Evolutionary conservation across 148 eudicot genomes (phyloP).

Genomic region (Suaeda aralocaspica): DNA sequence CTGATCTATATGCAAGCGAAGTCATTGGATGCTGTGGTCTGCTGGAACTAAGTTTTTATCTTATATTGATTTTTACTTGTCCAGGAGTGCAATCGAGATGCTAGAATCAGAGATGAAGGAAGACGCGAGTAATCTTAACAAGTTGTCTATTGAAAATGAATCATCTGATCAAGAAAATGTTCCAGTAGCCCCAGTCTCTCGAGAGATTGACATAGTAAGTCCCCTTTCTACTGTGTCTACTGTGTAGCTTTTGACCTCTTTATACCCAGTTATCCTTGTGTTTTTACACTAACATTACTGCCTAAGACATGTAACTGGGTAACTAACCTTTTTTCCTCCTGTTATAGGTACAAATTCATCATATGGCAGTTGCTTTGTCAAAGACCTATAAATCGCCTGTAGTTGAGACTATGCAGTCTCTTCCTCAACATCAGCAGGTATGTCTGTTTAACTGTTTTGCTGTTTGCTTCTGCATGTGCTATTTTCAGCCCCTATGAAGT

Average conservation of each 20-base stretch:
- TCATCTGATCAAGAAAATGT: constrained; percentile 39
- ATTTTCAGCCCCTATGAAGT: neutral
- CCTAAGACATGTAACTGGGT: neutral
- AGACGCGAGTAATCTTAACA: constrained; percentile 21
- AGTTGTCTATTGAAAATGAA: constrained; percentile 24
- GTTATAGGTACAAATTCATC: constrained; percentile 79
- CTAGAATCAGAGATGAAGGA: constrained; percentile 68
- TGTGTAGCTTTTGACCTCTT: neutral
- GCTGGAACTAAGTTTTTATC: constrained; percentile 5
- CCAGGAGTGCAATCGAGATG: constrained; percentile 88
- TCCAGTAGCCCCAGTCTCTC: constrained; percentile 25
- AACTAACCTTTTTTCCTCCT: constrained; percentile 4
- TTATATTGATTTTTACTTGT: constrained; percentile 3
- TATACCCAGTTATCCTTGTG: neutral
- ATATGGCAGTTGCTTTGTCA: constrained; percentile 85
- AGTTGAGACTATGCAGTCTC: constrained; percentile 80
- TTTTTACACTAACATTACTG: neutral
- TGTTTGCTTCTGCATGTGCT: neutral
- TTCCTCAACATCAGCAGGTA: constrained; percentile 99
- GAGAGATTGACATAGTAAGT: constrained; percentile 52
- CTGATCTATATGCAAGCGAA: neutral
- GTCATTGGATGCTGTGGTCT: neutral
- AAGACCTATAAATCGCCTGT: constrained; percentile 68
- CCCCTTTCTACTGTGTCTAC: neutral
- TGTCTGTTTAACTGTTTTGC: neutral